Percentiles rank a stretch among this genome's conserved stretches.
phyloP scores from a whole-genome alignment of 1,139 yeast species.

The Pichia sp. region DNA sequence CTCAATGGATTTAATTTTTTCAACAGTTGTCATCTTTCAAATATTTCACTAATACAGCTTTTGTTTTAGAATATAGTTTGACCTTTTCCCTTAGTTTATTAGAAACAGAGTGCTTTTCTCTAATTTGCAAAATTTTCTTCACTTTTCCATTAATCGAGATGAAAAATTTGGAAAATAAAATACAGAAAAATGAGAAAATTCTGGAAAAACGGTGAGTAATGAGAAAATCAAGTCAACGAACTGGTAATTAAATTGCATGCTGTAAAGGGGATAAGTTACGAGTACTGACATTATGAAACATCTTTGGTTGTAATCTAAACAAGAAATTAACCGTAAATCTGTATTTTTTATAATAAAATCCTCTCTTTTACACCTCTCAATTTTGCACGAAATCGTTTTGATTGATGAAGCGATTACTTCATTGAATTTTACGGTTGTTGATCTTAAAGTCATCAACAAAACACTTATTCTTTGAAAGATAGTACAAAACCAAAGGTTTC shows the following conservation, averaged over 20 bases:
- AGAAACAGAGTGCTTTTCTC: not conserved
- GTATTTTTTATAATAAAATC: not conserved
- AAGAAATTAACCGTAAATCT: not conserved
- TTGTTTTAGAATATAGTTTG: not conserved
- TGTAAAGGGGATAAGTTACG: not conserved
- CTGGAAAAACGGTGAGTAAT: too few species aligned
- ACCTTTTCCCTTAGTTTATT: not conserved
- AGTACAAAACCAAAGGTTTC: not conserved
- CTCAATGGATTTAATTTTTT: constrained; percentile 85
- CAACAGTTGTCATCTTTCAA: constrained; percentile 57
- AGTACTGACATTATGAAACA: not conserved
- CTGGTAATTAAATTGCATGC: too few species aligned
- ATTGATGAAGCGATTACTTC: not conserved
- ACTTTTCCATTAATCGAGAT: not conserved
- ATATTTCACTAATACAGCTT: not conserved
- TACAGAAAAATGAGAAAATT: too few species aligned
- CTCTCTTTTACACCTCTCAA: not conserved
- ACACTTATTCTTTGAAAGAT: not conserved
- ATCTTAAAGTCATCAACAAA: not conserved
- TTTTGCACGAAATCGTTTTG: not conserved
- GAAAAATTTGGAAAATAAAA: not conserved
- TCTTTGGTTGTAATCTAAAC: not conserved
- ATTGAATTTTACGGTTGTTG: not conserved
- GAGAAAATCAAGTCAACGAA: not conserved
- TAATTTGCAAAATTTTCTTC: not conserved